A percentile compares a stretch with the other conserved stretches of the same genome.
These are phyloP conservation scores for Botrytis porri DNA, from an alignment of 2,329 filamentous ascomycete genomes.

Conservation along the genomic window DNA sequence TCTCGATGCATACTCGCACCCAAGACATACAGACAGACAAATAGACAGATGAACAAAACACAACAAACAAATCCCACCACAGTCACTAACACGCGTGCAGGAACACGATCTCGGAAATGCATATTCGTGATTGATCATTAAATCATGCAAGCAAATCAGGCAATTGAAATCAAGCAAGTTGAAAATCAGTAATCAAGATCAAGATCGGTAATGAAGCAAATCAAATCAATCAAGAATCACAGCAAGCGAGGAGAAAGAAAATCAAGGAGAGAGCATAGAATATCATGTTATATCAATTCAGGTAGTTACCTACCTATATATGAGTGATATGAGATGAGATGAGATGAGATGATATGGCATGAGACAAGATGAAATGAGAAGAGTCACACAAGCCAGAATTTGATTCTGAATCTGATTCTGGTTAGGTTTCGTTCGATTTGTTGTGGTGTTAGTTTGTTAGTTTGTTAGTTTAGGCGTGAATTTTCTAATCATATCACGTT, in stretches of 20 bases:
- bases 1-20: background rate
- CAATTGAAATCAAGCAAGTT: too few relatives aligned
- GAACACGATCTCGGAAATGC: slow-evolving; percentile 67
- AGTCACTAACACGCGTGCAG: slow-evolving; percentile 39
- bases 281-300: background rate
- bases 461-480: background rate
- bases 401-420: background rate
- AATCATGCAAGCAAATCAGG: too few relatives aligned
- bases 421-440: background rate
- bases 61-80: background rate
- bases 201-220: too few relatives aligned
- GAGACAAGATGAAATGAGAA: background rate
- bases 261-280: background rate
- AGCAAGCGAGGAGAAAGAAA: background rate
- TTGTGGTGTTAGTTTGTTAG: too few relatives aligned
- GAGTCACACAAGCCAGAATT: background rate
- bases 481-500: too few relatives aligned
- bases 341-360: background rate
- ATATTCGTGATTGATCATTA: slow-evolving; percentile 39
- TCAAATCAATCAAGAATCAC: background rate
- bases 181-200: background rate
- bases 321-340: background rate
- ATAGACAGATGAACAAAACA: background rate
- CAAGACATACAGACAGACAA: too few relatives aligned
- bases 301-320: background rate